These are phyloP conservation scores for Alopecurus myosuroides DNA, from an alignment of 176 grass and related monocot genomes.

Conservation along the genomic window DNA sequence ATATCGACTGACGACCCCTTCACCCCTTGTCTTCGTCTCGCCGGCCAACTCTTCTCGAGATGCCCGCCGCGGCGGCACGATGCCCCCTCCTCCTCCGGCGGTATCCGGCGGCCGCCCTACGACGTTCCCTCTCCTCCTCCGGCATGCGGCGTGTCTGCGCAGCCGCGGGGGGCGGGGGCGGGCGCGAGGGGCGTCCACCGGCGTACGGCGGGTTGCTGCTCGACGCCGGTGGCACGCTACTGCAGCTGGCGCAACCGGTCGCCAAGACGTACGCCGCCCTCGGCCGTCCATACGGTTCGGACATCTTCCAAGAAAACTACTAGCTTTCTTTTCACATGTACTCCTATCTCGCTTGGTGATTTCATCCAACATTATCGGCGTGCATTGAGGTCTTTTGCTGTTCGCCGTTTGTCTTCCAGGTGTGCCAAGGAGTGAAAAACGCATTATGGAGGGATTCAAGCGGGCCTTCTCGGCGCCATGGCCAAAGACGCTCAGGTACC, in stretches of 20 bases:
- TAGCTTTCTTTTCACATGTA: not conserved
- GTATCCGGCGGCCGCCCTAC: not conserved
- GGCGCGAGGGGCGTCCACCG: not conserved
- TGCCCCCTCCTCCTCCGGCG: constrained; percentile 9
- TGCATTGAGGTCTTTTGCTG: not conserved
- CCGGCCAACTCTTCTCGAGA: constrained; percentile 8
- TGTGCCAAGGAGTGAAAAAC: constrained; percentile 29
- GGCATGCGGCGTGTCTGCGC: not conserved
- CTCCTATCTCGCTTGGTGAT: not conserved
- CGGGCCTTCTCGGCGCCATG: constrained; percentile 75
- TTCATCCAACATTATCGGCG: not conserved
- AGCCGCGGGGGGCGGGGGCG: not conserved
- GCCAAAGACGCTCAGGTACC: constrained; percentile 83
- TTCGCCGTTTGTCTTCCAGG: constrained; percentile 17
- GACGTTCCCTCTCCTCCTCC: not conserved
- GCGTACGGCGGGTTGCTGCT: constrained; percentile 67
- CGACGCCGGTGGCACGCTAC: constrained; percentile 76
- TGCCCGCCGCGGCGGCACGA: constrained; percentile 19
- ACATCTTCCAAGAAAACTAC: not conserved
- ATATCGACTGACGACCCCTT: not conserved
- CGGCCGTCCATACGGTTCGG: constrained; percentile 64
- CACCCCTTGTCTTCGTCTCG: not conserved
- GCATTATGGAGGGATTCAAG: constrained; percentile 82
- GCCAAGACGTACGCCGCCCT: constrained; percentile 67
- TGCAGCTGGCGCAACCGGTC: constrained; percentile 67